Conservation (phyloP, 148 eudicot species). For the Spergularia bocconei region DNA sequence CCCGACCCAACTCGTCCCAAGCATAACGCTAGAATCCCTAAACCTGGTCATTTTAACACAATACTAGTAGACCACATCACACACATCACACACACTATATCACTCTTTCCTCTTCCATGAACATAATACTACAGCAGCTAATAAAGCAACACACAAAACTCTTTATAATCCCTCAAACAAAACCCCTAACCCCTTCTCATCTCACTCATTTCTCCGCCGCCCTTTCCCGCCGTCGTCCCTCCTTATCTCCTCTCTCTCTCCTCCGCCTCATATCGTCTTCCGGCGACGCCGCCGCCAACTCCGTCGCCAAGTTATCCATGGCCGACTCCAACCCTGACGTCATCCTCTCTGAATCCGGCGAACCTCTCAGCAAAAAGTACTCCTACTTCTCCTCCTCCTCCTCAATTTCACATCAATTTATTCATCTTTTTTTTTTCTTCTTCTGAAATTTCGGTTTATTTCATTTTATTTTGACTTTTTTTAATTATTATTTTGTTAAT, state of each 20-base stretch:
- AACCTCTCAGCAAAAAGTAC: conserved; percentile 40
- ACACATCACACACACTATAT: too few relatives aligned
- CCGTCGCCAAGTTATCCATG: conserved; percentile 20
- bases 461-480: neutral
- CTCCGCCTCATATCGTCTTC: conserved; percentile 27
- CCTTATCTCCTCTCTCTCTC: neutral
- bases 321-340: conserved; percentile 6
- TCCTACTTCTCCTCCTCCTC: neutral
- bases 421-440: too few relatives aligned
- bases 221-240: neutral
- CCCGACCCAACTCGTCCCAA: too few relatives aligned
- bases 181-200: conserved; percentile 18
- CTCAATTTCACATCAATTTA: neutral
- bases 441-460: neutral
- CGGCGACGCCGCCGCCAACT: conserved; percentile 23
- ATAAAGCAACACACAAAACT: neutral
- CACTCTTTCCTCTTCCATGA: neutral
- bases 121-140: neutral
- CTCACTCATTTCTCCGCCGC: conserved; percentile 4
- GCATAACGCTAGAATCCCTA: too few relatives aligned
- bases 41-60: too few relatives aligned
- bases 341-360: conserved; percentile 24
- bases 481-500: neutral
- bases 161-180: neutral
- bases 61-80: too few relatives aligned